A percentile compares a stretch with the other conserved stretches of the same genome.
phyloP scores from a whole-genome alignment of 2,329 filamentous ascomycete species.

The Cercospora sp. region DNA sequence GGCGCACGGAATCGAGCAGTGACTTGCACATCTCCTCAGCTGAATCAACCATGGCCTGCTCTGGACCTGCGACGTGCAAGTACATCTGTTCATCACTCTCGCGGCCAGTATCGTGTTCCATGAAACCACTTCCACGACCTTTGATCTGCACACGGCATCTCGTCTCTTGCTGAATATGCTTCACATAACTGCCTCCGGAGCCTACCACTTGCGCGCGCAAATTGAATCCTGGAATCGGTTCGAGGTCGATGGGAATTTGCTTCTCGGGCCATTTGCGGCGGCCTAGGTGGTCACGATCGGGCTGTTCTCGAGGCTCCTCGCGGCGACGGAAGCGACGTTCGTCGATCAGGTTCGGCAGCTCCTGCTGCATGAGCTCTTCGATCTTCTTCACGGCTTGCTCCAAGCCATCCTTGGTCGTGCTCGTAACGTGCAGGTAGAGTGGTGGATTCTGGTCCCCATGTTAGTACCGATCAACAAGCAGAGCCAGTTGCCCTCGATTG shows the following conservation, averaged over 20 bases:
- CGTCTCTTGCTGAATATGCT: conserved; percentile 96
- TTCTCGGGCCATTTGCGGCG: conserved; percentile 99
- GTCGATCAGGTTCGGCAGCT: conserved; percentile 91
- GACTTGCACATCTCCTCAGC: conserved; percentile 89
- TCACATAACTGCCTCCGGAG: conserved; percentile 90
- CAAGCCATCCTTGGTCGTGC: conserved; percentile 86
- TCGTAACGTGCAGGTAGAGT: conserved; percentile 92
- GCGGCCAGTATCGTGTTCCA: conserved; percentile 80
- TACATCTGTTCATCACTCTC: conserved; percentile 98
- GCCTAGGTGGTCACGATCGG: conserved; percentile 88
- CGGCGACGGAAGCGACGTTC: conserved; percentile 86
- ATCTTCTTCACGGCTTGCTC: conserved; percentile 86
- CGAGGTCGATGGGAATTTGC: conserved; percentile 85
- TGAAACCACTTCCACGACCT: conserved; percentile 89
- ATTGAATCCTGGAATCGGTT: conserved; percentile 92
- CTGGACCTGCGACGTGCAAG: conserved; percentile 89
- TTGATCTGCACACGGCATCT: conserved; percentile 97
- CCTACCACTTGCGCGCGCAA: conserved; percentile 94
- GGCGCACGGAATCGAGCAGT: conserved; percentile 79
- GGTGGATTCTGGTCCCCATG: conserved; percentile 58
- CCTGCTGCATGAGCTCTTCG: conserved; percentile 92
- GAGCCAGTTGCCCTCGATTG: background rate
- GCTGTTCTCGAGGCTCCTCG: conserved; percentile 54
- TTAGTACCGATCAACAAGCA: background rate
- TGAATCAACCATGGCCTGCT: conserved; percentile 78